Base-by-base conservation (phyloP, 2,329 filamentous ascomycete species). In the Aspergillus hortae region DNA sequence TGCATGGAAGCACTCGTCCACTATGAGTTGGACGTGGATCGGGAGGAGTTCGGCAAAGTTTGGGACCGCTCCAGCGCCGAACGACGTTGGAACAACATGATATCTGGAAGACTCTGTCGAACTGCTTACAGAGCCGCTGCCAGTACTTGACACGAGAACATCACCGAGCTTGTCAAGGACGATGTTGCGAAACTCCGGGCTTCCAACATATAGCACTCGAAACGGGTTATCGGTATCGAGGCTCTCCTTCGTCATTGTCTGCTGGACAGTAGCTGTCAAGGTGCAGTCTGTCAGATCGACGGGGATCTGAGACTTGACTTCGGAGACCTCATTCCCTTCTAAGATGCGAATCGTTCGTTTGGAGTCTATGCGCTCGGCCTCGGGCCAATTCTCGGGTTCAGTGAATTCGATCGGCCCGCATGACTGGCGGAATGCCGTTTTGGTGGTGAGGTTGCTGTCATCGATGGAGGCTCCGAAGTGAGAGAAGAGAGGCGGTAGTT, bases 21-120 rank as follows among this genome's bases (percentile, higher is more conserved):
- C 75, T 46, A 76, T 69, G 12, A 79, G 67, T 55, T 77, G 74
- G 14, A 76, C 68, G 63, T 72, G 71, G 44, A 73, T 75, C 27
- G 73, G 74, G 23, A 79, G 71, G 23, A 79, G 71, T 46, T 78
- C 75, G 12, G 76, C 75, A 61, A 74, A 75, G 38, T 75, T 76
- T 6, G 75, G 71, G 32, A 72, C 63, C 25, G 72, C 66, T 19
- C 71, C 74, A 33, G 69, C 67, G 43, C 74, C 76, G 59, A 75
- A 77, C 0, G 74, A 74, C 9, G 75, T 74, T 10, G 76, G 76
- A 33, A 78, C 71, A 51, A 78, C 71, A 60, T 77, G 75, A 56
- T 75, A 78, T 41, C 73, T 69, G 33, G 74, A 74, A 14, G 74
- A 72, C 48, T 74, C 70, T 17, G 67, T 60, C 17, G 67, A 72